Conservation (phyloP, 768 basidiomycete species). For the Auricularia sp. region DNA sequence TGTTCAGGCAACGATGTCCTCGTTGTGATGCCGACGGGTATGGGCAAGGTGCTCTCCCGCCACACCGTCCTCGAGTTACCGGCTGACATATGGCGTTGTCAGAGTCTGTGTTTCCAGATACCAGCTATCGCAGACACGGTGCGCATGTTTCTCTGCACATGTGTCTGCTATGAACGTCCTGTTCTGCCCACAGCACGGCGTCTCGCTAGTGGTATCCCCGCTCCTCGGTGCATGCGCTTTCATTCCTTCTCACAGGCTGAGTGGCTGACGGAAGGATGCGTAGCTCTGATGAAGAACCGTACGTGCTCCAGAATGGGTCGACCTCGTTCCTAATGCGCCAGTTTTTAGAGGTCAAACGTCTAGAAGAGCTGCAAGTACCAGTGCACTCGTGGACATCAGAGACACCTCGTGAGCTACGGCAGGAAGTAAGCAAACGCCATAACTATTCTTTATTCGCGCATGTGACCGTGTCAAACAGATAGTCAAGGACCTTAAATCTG, state of each 20-base stretch:
- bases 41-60: conserved; percentile 61
- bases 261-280: neutral
- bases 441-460: neutral
- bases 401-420: conserved; percentile 42
- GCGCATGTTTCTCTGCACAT: conserved; percentile 10
- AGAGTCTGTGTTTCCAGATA: conserved; percentile 82
- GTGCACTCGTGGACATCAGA: conserved; percentile 63
- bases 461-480: conserved; percentile 34
- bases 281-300: conserved; percentile 82
- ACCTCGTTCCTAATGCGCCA: neutral
- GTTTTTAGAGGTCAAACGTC: conserved; percentile 50
- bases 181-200: conserved; percentile 37
- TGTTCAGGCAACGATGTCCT: conserved; percentile 57
- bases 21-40: conserved; percentile 77
- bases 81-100: neutral
- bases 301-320: conserved; percentile 14
- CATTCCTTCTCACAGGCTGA: neutral
- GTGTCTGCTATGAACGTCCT: neutral
- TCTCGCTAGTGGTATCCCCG: conserved; percentile 71
- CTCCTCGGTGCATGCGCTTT: conserved; percentile 44
- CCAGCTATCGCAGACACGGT: conserved; percentile 64
- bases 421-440: conserved; percentile 31
- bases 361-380: conserved; percentile 43
- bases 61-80: neutral
- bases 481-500: conserved; percentile 47